These are phyloP conservation scores for Rickenella mellea DNA, from an alignment of 768 basidiomycete genomes.

Conservation along the genomic window DNA sequence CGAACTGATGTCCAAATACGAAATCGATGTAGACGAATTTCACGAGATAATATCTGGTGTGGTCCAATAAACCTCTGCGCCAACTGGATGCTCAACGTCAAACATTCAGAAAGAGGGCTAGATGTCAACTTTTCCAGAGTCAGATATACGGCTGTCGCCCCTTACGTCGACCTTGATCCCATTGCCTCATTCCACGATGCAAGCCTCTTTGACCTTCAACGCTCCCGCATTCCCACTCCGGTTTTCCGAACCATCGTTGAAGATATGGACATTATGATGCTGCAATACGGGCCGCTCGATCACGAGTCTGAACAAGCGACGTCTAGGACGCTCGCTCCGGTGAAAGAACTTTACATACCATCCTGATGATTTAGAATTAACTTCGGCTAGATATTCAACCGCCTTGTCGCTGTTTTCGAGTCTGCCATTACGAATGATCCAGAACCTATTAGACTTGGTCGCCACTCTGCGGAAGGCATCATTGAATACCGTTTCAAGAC, in stretches of 20 bases:
- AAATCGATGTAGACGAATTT: no score
- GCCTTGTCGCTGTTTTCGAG: slow-evolving; percentile 10
- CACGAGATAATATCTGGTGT: no score
- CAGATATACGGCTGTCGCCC: slow-evolving; percentile 10
- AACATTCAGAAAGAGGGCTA: slow-evolving; percentile 12
- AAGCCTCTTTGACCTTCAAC: slow-evolving; percentile 12
- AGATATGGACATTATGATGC: no score
- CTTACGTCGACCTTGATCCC: slow-evolving; percentile 11
- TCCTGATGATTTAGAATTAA: slow-evolving; percentile 11
- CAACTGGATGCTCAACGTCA: no score
- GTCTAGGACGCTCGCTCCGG: no score
- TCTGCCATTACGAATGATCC: slow-evolving; percentile 14
- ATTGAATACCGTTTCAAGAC: slow-evolving; percentile 14
- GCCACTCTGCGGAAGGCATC: slow-evolving; percentile 9
- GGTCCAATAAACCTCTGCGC: no score
- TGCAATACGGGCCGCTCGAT: no score
- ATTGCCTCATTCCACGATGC: slow-evolving; percentile 6
- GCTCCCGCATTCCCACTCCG: slow-evolving; percentile 14
- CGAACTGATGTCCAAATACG: no score
- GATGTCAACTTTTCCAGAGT: slow-evolving; percentile 12
- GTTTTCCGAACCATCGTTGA: slow-evolving; percentile 11
- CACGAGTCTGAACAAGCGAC: no score
- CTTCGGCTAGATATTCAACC: slow-evolving; percentile 13
- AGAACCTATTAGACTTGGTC: slow-evolving; percentile 10
- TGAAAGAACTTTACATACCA: no score